Conservation (phyloP, 208 protist genomes). For the Leishmania mexicana region DNA sequence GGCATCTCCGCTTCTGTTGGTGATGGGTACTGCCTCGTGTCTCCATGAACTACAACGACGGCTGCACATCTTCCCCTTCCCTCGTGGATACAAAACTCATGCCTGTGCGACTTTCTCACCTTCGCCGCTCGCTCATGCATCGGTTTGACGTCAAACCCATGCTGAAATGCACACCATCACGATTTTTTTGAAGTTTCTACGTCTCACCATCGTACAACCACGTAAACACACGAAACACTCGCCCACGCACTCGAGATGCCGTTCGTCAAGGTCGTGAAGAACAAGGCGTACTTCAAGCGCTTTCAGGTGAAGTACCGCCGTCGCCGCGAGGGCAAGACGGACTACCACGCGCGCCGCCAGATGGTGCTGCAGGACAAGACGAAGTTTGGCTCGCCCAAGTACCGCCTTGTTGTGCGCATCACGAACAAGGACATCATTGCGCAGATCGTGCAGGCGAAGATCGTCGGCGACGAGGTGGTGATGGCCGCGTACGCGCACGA, state of each 20-base stretch:
- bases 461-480: constrained; percentile 96
- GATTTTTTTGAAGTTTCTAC: neutral
- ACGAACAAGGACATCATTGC: constrained; percentile 97
- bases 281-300: constrained; percentile 98
- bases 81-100: neutral
- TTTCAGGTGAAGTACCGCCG: constrained; percentile 98
- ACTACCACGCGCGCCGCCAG: constrained; percentile 97
- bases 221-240: neutral
- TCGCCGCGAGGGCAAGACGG: constrained; percentile 98
- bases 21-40: neutral
- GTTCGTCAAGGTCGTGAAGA: constrained; percentile 92
- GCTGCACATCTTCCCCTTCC: neutral
- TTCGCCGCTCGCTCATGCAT: neutral
- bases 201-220: neutral
- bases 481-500: constrained; percentile 97
- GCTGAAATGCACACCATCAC: neutral
- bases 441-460: constrained; percentile 97
- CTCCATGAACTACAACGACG: neutral
- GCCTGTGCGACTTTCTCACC: neutral
- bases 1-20: neutral
- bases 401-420: constrained; percentile 98
- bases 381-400: constrained; percentile 99
- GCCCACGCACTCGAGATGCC: constrained; percentile 45
- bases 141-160: neutral
- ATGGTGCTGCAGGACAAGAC: constrained; percentile 99